Conservation (phyloP, 306 rosid genomes). For the Quillaja saponaria region DNA sequence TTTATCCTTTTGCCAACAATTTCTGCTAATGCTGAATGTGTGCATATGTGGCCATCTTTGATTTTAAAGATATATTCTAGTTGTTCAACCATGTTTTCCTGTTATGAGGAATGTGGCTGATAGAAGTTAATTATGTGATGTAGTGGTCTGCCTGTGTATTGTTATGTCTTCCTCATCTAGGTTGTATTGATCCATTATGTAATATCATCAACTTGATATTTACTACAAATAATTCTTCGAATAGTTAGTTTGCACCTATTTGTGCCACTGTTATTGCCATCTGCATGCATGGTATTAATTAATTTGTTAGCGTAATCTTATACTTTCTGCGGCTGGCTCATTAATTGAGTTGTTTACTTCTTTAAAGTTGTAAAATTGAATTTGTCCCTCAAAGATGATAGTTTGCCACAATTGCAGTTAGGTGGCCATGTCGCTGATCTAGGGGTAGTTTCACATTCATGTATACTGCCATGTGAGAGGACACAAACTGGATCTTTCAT, state of each 20-base stretch:
- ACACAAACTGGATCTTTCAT: no score
- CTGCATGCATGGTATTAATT: no score
- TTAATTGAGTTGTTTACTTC: no score
- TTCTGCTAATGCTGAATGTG: constrained; percentile 1
- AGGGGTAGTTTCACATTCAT: no score
- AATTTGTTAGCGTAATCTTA: no score
- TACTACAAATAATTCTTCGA: background rate
- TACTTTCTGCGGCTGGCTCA: no score
- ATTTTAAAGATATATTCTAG: constrained; percentile 4
- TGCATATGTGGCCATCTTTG: background rate
- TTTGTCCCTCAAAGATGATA: no score
- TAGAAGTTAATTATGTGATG: constrained; percentile 14
- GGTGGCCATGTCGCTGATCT: no score
- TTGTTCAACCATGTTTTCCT: constrained; percentile 19
- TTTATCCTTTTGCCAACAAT: background rate
- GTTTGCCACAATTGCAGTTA: no score
- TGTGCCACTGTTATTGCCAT: background rate
- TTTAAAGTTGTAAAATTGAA: no score
- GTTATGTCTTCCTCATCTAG: constrained; percentile 3
- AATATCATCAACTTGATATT: no score
- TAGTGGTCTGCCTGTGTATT: background rate
- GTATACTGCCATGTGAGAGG: no score
- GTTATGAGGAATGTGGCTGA: constrained; percentile 24
- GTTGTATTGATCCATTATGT: background rate
- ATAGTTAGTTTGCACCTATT: background rate